A percentile compares a stretch with the other conserved stretches of the same genome.
Evolutionary conservation across 129 eudicot genomes (phyloP).

Genomic region (Pulicaria dysenterica): DNA sequence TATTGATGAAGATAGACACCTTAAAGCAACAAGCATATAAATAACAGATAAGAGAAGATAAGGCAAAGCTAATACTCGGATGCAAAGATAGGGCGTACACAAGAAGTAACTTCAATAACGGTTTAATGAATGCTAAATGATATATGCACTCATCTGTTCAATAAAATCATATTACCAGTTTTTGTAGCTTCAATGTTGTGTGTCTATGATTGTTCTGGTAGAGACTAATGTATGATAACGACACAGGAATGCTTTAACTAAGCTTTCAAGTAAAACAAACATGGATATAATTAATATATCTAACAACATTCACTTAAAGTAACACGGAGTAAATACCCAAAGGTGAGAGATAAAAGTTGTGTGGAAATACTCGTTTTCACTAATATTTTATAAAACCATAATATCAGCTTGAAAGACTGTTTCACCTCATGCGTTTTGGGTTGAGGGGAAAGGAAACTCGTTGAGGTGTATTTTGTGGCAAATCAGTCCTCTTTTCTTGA

Average conservation of each 20-base stretch:
- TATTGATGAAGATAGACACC: conserved; percentile 11
- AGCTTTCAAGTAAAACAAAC: not conserved
- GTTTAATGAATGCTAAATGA: not conserved
- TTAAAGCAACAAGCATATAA: not conserved
- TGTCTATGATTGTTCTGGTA: conserved; percentile 4
- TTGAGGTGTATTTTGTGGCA: conserved; percentile 57
- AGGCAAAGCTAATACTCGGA: not conserved
- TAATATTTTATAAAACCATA: not conserved
- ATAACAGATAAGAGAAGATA: not conserved
- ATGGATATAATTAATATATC: not conserved
- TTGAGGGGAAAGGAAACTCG: conserved; percentile 84
- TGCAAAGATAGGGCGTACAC: not conserved
- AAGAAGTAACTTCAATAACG: not conserved
- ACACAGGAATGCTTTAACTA: conserved; percentile 1
- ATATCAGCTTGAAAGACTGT: not conserved
- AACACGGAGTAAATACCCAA: not conserved
- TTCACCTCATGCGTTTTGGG: conserved; percentile 67
- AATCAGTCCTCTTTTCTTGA: conserved; percentile 56
- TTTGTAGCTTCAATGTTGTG: not conserved
- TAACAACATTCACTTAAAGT: conserved; percentile 15
- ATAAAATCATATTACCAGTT: not conserved
- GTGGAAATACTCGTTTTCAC: not conserved
- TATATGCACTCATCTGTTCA: not conserved
- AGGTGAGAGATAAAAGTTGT: not conserved
- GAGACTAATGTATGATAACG: not conserved